Percentiles rank a stretch among this genome's conserved stretches.
Evolutionary conservation across 352 stramenopile genomes (phyloP).

Genomic region (Globisporangium abappressorium): DNA sequence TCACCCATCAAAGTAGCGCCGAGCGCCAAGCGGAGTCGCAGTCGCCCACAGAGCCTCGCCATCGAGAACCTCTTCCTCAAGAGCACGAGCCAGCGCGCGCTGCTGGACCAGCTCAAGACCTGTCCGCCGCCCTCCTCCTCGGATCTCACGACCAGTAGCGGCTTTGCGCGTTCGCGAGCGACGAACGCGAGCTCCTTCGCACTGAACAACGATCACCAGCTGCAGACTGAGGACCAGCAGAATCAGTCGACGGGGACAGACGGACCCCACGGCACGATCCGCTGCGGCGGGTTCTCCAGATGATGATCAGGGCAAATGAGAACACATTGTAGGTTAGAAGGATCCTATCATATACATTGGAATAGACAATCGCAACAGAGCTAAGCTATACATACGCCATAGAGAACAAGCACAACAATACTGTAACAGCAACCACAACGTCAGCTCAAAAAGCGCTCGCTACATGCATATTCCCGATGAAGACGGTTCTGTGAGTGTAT

Average conservation of each 20-base stretch:
- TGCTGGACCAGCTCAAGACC: conserved; percentile 59
- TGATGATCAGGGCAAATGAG: background rate
- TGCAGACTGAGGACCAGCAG: conserved; percentile 2
- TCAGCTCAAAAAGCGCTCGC: background rate
- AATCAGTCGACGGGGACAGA: conserved; percentile 1
- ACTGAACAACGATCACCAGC: background rate
- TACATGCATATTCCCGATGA: background rate
- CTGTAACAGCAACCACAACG: background rate
- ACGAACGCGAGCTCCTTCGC: conserved; percentile 9
- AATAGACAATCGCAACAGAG: background rate
- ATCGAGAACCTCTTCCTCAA: conserved; percentile 49
- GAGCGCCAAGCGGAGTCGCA: background rate
- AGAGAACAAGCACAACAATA: background rate
- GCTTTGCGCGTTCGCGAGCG: background rate
- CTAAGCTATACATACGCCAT: background rate
- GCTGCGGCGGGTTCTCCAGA: conserved; percentile 14
- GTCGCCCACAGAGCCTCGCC: conserved; percentile 18
- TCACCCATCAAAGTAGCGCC: conserved; percentile 42
- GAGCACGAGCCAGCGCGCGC: conserved; percentile 41
- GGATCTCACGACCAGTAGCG: background rate
- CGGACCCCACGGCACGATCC: background rate
- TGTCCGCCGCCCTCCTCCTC: conserved; percentile 15
- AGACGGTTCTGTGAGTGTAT: background rate
- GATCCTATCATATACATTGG: background rate
- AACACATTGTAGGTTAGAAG: background rate